phyloP scores from a whole-genome alignment of 2,329 filamentous ascomycete genomes.

The Botrytis tulipae region DNA sequence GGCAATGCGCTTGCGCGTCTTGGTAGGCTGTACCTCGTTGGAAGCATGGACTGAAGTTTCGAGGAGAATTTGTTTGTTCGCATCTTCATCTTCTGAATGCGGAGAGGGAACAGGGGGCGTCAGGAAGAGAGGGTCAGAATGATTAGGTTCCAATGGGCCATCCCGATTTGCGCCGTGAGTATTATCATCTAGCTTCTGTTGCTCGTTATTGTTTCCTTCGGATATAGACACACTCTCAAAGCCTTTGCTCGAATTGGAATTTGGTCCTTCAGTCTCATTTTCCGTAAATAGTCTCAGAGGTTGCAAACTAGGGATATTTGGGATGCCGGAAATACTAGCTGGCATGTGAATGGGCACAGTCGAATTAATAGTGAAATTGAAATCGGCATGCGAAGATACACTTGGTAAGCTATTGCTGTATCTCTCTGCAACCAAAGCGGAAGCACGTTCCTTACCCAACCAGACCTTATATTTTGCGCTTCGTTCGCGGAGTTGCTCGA shows the following conservation, averaged over 20 bases:
- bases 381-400: not conserved
- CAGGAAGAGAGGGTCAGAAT: not conserved
- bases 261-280: not conserved
- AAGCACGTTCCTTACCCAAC: not conserved
- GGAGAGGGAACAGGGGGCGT: not conserved
- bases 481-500: slow-evolving; percentile 52
- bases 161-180: not conserved
- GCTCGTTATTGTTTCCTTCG: not conserved
- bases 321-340: not conserved
- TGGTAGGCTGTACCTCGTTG: slow-evolving; percentile 19
- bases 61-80: not conserved
- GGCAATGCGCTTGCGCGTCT: slow-evolving; percentile 39
- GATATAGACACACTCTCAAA: not conserved
- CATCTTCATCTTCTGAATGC: not conserved
- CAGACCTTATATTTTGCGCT: slow-evolving; percentile 50
- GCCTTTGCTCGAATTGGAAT: not conserved
- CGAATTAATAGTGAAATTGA: slow-evolving; percentile 20
- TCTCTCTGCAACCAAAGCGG: not conserved
- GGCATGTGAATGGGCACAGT: slow-evolving; percentile 11
- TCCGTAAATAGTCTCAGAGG: not conserved
- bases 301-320: not conserved
- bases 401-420: not conserved
- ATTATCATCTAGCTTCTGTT: slow-evolving; percentile 1
- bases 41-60: too few species aligned
- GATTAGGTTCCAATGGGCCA: not conserved